Percentiles rank a stretch among this genome's conserved stretches.
These are phyloP conservation scores for Alternaria incomplexa DNA, from an alignment of 2,329 filamentous ascomycete species.

Conservation along the genomic window DNA sequence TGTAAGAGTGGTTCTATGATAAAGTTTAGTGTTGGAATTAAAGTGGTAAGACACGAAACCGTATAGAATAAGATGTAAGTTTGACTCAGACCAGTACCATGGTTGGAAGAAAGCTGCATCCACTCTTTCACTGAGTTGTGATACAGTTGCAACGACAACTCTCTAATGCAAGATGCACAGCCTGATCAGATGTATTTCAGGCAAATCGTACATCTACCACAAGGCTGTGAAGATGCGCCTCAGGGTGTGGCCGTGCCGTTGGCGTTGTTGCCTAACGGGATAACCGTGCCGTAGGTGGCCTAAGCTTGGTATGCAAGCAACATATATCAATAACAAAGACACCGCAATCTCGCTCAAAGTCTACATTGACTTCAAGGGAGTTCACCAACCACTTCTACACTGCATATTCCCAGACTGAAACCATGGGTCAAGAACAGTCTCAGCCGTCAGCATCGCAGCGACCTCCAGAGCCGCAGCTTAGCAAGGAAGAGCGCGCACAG, in stretches of 20 bases:
- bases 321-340: not conserved
- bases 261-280: not conserved
- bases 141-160: too few relatives aligned
- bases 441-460: conserved; percentile 10
- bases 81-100: not conserved
- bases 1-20: too few relatives aligned
- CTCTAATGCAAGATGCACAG: too few relatives aligned
- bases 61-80: too few relatives aligned
- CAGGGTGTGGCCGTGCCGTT: not conserved
- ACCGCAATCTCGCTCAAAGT: not conserved
- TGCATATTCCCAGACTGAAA: too few relatives aligned
- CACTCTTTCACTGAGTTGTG: too few relatives aligned
- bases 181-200: not conserved
- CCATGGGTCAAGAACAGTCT: conserved; percentile 39
- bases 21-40: too few relatives aligned
- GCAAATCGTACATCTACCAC: not conserved
- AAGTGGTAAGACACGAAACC: too few relatives aligned
- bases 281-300: not conserved
- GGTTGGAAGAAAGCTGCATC: too few relatives aligned
- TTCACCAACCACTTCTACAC: too few relatives aligned
- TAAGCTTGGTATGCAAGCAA: not conserved
- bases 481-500: conserved; percentile 29
- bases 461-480: conserved; percentile 29
- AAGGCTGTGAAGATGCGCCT: not conserved
- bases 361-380: not conserved